phyloP scores from a whole-genome alignment of 371 early-diverging fungal genomes.

The Mucor lusitanicus region DNA sequence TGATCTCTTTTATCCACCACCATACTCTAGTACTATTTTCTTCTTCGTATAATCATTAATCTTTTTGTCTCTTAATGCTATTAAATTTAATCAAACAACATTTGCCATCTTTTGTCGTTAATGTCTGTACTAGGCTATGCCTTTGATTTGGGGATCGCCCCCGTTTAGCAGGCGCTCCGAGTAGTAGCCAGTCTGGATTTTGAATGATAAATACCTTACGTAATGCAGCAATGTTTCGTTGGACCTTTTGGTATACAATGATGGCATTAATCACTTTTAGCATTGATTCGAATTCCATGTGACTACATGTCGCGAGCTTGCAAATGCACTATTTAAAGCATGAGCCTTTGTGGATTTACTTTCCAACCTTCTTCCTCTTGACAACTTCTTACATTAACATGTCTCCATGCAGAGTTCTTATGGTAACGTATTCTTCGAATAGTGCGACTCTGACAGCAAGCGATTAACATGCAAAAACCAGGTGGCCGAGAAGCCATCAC shows the following conservation, averaged over 20 bases:
- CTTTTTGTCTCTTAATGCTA: not conserved
- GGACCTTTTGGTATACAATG: not conserved
- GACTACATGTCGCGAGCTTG: not conserved
- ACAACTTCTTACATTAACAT: slow-evolving; percentile 16
- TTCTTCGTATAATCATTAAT: not conserved
- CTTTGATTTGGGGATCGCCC: too few relatives aligned
- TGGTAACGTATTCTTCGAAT: slow-evolving; percentile 15
- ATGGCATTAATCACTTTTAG: not conserved
- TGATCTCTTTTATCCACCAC: too few relatives aligned
- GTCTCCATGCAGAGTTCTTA: slow-evolving; percentile 20
- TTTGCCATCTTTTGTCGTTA: too few relatives aligned
- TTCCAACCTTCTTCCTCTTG: not conserved
- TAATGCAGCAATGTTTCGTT: not conserved
- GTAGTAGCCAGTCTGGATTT: not conserved
- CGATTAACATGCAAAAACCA: not conserved
- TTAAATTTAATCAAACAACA: too few relatives aligned
- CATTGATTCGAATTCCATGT: not conserved
- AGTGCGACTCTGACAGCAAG: too few relatives aligned
- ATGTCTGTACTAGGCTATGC: too few relatives aligned
- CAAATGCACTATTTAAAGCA: not conserved
- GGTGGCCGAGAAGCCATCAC: slow-evolving; percentile 81
- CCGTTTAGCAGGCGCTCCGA: not conserved
- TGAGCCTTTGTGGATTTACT: not conserved
- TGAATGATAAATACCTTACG: too few relatives aligned
- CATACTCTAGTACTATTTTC: not conserved